phyloP scores from a whole-genome alignment of 768 basidiomycete genomes.

The Kwoniella heveanensis region DNA sequence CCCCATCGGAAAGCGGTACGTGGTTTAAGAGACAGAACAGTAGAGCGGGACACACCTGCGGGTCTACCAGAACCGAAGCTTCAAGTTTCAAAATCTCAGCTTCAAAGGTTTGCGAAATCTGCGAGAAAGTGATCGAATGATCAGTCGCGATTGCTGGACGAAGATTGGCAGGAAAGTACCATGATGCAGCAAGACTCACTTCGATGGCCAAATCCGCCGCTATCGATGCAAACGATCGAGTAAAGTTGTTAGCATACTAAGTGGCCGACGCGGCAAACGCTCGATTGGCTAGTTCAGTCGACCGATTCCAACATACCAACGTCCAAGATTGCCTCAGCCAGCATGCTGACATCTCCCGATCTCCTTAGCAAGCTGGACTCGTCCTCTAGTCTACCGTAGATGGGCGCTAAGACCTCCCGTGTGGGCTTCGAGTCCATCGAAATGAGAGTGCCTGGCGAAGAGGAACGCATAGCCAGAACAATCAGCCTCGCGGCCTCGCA shows the following conservation, averaged over 20 bases:
- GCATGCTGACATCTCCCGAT: slow-evolving; percentile 54
- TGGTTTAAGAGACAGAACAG: too few relatives aligned
- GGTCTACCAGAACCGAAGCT: slow-evolving; percentile 53
- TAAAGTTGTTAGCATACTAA: too few relatives aligned
- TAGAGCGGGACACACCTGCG: slow-evolving; percentile 29
- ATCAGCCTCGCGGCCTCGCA: neutral
- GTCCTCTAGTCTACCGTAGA: slow-evolving; percentile 51
- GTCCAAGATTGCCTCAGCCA: slow-evolving; percentile 53
- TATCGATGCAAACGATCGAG: too few relatives aligned
- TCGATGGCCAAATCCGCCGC: slow-evolving; percentile 53
- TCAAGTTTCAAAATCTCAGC: slow-evolving; percentile 54
- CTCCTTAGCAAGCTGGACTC: slow-evolving; percentile 48
- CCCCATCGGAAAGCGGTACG: too few relatives aligned
- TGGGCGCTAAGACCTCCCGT: slow-evolving; percentile 47
- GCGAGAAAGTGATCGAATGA: neutral
- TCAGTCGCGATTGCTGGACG: neutral
- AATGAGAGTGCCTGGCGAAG: slow-evolving; percentile 47
- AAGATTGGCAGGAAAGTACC: too few relatives aligned
- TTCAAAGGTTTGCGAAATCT: slow-evolving; percentile 55
- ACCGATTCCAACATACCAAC: slow-evolving; percentile 48
- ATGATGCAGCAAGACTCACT: slow-evolving; percentile 23
- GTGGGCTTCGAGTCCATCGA: slow-evolving; percentile 39
- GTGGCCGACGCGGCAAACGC: too few relatives aligned
- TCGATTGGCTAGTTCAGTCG: too few relatives aligned
- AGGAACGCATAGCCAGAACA: neutral